Percentiles rank a stretch among this genome's conserved stretches.
Conservation (phyloP, 768 basidiomycete species). For the Naganishia kalamii region DNA sequence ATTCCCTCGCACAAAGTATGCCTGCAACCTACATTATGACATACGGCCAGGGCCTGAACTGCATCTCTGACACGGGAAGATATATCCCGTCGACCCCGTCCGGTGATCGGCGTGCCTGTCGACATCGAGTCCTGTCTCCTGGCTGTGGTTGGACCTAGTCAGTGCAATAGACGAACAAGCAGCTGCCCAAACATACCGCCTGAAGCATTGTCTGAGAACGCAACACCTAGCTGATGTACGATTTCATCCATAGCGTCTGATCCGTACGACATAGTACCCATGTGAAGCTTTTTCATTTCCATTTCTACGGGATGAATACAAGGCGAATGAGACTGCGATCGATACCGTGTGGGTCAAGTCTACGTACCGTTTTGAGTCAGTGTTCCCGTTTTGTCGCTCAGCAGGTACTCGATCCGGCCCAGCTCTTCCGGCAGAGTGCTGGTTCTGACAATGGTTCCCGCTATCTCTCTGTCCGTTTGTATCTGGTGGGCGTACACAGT, state of each 20-base stretch:
- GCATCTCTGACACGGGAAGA: constrained; percentile 87
- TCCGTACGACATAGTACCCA: constrained; percentile 97
- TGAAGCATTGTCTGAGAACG: constrained; percentile 67
- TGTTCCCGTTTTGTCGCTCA: constrained; percentile 98
- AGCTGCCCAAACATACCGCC: constrained; percentile 48
- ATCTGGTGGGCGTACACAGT: constrained; percentile 95
- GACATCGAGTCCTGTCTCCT: constrained; percentile 54
- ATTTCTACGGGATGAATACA: constrained; percentile 59
- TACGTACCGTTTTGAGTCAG: constrained; percentile 85
- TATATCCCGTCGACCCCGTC: constrained; percentile 85
- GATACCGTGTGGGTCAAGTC: neutral
- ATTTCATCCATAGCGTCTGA: constrained; percentile 99
- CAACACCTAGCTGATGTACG: constrained; percentile 75
- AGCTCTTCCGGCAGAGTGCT: constrained; percentile 78
- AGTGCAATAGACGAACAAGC: neutral
- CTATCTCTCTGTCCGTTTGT: constrained; percentile 86
- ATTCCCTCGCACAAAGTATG: neutral
- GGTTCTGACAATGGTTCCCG: constrained; percentile 92
- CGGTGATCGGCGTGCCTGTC: constrained; percentile 70
- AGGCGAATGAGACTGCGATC: neutral
- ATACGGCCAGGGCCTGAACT: constrained; percentile 84
- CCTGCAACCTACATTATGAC: constrained; percentile 71
- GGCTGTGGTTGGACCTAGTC: neutral
- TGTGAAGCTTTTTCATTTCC: constrained; percentile 98
- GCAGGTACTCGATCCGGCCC: constrained; percentile 55